phyloP scores from a whole-genome alignment of 2,329 filamentous ascomycete species.

The Didymella sp. region DNA sequence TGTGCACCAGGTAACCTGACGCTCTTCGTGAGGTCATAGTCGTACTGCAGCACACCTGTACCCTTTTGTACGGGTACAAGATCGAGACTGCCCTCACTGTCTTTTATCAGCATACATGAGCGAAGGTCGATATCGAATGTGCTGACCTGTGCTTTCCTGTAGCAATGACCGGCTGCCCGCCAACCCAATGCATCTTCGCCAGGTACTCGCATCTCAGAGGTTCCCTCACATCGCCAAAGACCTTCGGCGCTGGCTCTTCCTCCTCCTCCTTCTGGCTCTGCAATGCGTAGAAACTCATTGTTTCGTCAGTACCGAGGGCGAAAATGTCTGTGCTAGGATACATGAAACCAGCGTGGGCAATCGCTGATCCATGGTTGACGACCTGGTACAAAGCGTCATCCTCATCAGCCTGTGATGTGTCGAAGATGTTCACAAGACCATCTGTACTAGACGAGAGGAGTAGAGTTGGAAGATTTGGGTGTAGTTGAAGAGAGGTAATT shows the following conservation, averaged over 20 bases:
- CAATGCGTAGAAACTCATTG: conserved; percentile 74
- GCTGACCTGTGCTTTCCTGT: conserved; percentile 72
- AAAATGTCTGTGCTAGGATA: conserved; percentile 62
- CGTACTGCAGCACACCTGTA: conserved; percentile 37
- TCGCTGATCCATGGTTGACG: conserved; percentile 76
- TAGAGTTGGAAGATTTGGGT: conserved; percentile 65
- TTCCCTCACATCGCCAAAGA: conserved; percentile 72
- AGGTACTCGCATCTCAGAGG: conserved; percentile 76
- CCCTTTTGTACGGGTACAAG: conserved; percentile 42
- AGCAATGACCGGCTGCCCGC: conserved; percentile 68
- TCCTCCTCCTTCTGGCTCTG: conserved; percentile 69
- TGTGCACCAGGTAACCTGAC: conserved; percentile 52
- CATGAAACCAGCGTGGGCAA: conserved; percentile 78
- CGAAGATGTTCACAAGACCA: conserved; percentile 78
- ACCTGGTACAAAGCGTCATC: conserved; percentile 80
- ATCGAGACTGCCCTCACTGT: conserved; percentile 37
- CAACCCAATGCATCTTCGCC: conserved; percentile 68
- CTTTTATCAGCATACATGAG: background rate
- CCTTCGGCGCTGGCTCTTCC: conserved; percentile 54
- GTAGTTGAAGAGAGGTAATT: conserved; percentile 67
- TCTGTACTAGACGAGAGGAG: conserved; percentile 81
- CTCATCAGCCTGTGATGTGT: conserved; percentile 69
- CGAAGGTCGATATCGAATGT: background rate
- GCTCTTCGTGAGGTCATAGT: conserved; percentile 34
- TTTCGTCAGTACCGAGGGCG: conserved; percentile 79